A percentile compares a stretch with the other conserved stretches of the same genome.
These are phyloP conservation scores for Candida sanyaensis DNA, from an alignment of 1,139 yeast genomes.

Conservation along the genomic window DNA sequence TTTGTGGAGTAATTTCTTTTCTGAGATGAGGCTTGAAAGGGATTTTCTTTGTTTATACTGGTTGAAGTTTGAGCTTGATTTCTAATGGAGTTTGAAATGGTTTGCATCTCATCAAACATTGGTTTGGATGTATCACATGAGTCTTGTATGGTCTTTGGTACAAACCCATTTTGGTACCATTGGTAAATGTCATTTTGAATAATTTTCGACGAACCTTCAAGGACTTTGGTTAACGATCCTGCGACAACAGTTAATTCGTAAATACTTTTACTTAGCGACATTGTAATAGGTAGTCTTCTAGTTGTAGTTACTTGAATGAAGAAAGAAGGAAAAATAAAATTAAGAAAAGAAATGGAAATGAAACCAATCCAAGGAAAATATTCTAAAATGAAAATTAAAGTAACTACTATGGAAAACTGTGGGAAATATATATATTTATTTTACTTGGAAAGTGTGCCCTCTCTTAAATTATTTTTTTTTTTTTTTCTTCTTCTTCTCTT, in stretches of 20 bases:
- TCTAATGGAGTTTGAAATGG: slow-evolving; percentile 24
- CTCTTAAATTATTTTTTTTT: neutral
- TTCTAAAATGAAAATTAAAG: neutral
- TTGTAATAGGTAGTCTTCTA: neutral
- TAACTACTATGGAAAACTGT: neutral
- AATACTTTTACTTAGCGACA: slow-evolving; percentile 16
- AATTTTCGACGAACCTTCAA: slow-evolving; percentile 22
- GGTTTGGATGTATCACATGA: slow-evolving; percentile 20
- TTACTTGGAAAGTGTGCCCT: neutral
- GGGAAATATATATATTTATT: neutral
- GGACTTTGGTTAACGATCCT: slow-evolving; percentile 26
- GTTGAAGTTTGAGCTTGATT: slow-evolving; percentile 5
- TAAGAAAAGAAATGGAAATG: neutral
- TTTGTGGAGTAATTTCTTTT: slow-evolving; percentile 16
- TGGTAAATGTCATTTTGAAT: slow-evolving; percentile 22
- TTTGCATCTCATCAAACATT: slow-evolving; percentile 31
- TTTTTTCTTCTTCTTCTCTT: neutral
- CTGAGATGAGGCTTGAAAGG: slow-evolving; percentile 12
- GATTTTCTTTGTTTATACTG: slow-evolving; percentile 1
- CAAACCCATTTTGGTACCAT: slow-evolving; percentile 20
- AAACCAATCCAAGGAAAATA: neutral
- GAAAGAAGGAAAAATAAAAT: neutral
- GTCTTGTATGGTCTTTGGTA: slow-evolving; percentile 21
- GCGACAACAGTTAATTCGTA: slow-evolving; percentile 32
- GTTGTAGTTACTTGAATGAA: neutral